phyloP scores from a whole-genome alignment of 495 filamentous ascomycete species.

The Trypethelium eluteriae region DNA sequence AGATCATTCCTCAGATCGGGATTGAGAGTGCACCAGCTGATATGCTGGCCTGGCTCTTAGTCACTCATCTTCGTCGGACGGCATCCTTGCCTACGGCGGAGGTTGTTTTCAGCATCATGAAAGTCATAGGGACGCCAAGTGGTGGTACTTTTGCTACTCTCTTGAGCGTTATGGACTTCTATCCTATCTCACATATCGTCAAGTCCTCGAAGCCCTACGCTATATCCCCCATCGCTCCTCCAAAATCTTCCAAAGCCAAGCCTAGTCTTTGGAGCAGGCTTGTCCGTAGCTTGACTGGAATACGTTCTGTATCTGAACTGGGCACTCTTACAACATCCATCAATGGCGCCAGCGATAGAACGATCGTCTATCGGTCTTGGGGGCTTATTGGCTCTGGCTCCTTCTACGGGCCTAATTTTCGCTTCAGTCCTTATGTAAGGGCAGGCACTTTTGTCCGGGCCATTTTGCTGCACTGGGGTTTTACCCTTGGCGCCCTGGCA shows the following conservation, averaged over 20 bases:
- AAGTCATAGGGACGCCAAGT: conserved; percentile 53
- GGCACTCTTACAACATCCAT: conserved; percentile 60
- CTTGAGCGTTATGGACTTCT: conserved; percentile 56
- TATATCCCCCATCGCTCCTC: conserved; percentile 53
- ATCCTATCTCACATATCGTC: conserved; percentile 49
- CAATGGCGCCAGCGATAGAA: conserved; percentile 51
- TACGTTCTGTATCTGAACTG: conserved; percentile 54
- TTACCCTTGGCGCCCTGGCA: conserved; percentile 46
- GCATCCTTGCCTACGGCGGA: conserved; percentile 49
- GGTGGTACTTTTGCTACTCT: conserved; percentile 67
- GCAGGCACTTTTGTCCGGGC: conserved; percentile 54
- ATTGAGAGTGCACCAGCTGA: conserved; percentile 83
- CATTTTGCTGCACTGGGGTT: conserved; percentile 47
- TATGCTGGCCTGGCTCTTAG: conserved; percentile 63
- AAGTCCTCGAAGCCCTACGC: conserved; percentile 55
- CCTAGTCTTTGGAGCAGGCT: conserved; percentile 15
- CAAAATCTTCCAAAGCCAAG: conserved; percentile 30
- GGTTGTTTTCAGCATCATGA: conserved; percentile 55
- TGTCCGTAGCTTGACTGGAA: conserved; percentile 48
- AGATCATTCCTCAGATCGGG: conserved; percentile 79
- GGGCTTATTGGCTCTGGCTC: conserved; percentile 55
- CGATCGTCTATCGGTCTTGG: conserved; percentile 69
- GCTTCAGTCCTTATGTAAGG: conserved; percentile 60
- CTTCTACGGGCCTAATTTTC: conserved; percentile 66
- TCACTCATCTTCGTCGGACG: conserved; percentile 54